phyloP scores from a whole-genome alignment of 2,329 filamentous ascomycete genomes.

The Curvularia eragrostidis region DNA sequence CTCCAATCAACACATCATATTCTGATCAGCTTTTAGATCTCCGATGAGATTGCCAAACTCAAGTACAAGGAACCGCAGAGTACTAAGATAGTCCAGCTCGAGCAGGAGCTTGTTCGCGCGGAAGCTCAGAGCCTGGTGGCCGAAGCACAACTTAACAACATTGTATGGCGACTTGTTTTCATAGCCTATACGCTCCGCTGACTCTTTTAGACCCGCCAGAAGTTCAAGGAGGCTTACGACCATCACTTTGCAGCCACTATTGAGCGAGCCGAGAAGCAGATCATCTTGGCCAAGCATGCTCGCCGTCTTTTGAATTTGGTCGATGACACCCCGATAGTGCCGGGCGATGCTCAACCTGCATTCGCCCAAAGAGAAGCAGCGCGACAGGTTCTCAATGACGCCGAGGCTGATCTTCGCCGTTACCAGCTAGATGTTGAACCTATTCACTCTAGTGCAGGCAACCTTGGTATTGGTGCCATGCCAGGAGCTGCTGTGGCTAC shows the following conservation, averaged over 20 bases:
- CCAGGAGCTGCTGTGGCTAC: slow-evolving; percentile 31
- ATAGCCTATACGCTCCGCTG: slow-evolving; percentile 14
- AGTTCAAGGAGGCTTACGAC: slow-evolving; percentile 94
- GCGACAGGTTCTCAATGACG: slow-evolving; percentile 87
- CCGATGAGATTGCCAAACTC: slow-evolving; percentile 88
- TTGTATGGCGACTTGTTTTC: slow-evolving; percentile 62
- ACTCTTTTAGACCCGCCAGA: slow-evolving; percentile 78
- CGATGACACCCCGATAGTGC: slow-evolving; percentile 88
- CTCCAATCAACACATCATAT: background rate
- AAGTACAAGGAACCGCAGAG: slow-evolving; percentile 93
- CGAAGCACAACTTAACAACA: slow-evolving; percentile 94
- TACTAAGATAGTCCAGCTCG: slow-evolving; percentile 78
- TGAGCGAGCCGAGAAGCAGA: slow-evolving; percentile 96
- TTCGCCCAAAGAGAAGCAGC: slow-evolving; percentile 73
- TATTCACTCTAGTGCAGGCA: slow-evolving; percentile 58
- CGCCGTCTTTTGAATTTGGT: slow-evolving; percentile 83
- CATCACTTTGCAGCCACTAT: slow-evolving; percentile 88
- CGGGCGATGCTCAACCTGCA: slow-evolving; percentile 75
- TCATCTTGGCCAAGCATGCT: slow-evolving; percentile 89
- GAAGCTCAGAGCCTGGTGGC: slow-evolving; percentile 96
- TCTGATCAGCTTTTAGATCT: slow-evolving; percentile 59
- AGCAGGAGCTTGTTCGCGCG: slow-evolving; percentile 94
- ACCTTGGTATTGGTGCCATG: slow-evolving; percentile 58
- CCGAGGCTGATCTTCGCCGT: slow-evolving; percentile 82
- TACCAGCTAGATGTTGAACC: slow-evolving; percentile 69